Base-by-base conservation (phyloP, 106 monocot species). In the Narthecium ossifragum region DNA sequence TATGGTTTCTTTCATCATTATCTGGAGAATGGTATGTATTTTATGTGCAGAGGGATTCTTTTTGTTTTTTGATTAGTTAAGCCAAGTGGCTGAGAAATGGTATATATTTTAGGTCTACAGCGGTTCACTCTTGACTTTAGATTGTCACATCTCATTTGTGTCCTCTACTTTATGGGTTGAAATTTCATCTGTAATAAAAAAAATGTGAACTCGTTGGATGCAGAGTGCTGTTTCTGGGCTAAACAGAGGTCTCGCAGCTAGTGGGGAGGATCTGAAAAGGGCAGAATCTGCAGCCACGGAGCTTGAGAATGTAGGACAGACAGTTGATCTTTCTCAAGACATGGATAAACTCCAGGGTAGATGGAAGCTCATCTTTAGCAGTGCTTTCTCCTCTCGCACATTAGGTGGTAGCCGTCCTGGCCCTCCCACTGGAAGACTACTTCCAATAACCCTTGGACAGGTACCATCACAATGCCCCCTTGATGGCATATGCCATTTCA, bases 381-480 rank as follows among this genome's bases (percentile, higher is more conserved):
- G 93, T 65, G 89, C 80, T 46, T 94, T 90, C 77, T 94, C 93
- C 15, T 94, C 93, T 21, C 70, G 83, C 11, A 83, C 89, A 0
- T 67, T 94, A 26, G 89, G 93, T 48, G 93, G 93, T 6, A 94
- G 89, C 67, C 82, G 89, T 20, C 89, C 93, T 15, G 93, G 93
- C 15, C 93, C 85, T 49, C 89, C 93, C 10, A 83, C 51, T 1
- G 89, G 93, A 48, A 73, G 88, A 51, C 78, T 94, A 23, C 65
- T 93, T 22, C 93, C 93, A 0, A 90, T 94, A 45, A 94, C 85
- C 29, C 86, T 90, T 37, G 85, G 93, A 34, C 88, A 83, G 85
- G 93, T 93, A n/a, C n/a, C n/a, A n/a, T n/a, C n/a, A n/a, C n/a
- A n/a, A n/a, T n/a, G n/a, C n/a, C n/a, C n/a, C n/a, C n/a, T n/a